Base-by-base conservation (phyloP, 1,139 yeast species). In the Lodderomyces margitis region DNA sequence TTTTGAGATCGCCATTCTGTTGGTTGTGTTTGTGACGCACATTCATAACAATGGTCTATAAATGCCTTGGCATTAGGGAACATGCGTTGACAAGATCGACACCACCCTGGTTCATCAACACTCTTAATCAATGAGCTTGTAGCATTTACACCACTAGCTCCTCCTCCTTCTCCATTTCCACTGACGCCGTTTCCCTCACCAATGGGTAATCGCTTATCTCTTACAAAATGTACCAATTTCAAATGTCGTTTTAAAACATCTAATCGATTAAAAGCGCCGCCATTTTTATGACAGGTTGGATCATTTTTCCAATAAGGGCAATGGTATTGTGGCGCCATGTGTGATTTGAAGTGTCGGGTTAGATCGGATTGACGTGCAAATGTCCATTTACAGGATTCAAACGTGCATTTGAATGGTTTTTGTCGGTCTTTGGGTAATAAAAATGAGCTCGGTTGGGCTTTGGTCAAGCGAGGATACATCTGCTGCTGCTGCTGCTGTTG, bases 191-290 rank as follows among this genome's bases (percentile, higher is more conserved):
- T 37, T 14, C 30, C 16, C 19, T 20, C 40, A 31, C 17, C 49
- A 27, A 39, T 38, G 8, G 50, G 45, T 34, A 51, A 61, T 44
- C 64, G 67, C 44, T 66, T 64, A 48, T 75, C 81, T 38, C 69
- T 78, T 21, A 78, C 80, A 54, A 70, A 81, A 59, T 84, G 91
- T 21, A 83, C 86, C 40, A 83, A 66, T 44, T 76, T 70, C 44
- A 84, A 64, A 57, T 84, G 91, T 39, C 91, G 69, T 50, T 83
- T 83, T 47, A 83, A 63, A 24, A 83, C 89, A 52, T 84, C 91
- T 44, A 82, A 62, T 39, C 91, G 65, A 52, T 78, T 80, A 59
- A 84, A 84, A 0, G 85, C 76, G 4, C 89, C 89, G 10, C 84
- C 86, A 48, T 82, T 82, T 40, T 83, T 70, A 56, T 83, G 91